Evolutionary conservation across 345 rosid genomes (phyloP).

Genomic region (Citrus australasica): DNA sequence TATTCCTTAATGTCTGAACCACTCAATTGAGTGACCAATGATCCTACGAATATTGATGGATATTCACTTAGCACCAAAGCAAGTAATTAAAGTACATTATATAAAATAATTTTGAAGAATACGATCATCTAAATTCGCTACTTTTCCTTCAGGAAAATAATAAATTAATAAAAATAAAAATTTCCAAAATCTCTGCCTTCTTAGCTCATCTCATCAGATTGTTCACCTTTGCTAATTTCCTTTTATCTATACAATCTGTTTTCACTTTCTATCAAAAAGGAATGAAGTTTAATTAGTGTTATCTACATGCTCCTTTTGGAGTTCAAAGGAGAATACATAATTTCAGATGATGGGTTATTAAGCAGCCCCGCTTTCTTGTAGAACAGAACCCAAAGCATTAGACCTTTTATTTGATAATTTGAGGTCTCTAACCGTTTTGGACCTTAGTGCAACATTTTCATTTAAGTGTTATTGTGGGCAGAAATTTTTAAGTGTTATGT

Average conservation of each 20-base stretch:
- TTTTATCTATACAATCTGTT: background rate
- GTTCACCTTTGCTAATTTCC: background rate
- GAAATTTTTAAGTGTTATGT: background rate
- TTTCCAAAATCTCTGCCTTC: background rate
- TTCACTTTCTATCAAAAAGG: background rate
- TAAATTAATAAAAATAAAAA: background rate
- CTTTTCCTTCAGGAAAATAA: background rate
- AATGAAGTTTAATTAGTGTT: background rate
- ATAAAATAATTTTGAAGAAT: background rate
- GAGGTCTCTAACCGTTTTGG: background rate
- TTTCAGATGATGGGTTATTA: background rate
- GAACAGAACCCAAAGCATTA: background rate
- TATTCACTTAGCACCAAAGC: background rate
- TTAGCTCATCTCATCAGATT: background rate
- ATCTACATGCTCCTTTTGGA: background rate
- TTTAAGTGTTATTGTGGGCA: background rate
- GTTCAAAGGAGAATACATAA: background rate
- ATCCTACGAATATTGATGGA: constrained; percentile 1
- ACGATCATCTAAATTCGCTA: background rate
- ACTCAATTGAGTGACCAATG: background rate
- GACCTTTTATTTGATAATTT: background rate
- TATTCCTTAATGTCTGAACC: constrained; percentile 1
- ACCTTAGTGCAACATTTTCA: background rate
- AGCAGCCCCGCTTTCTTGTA: background rate
- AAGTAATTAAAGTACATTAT: background rate